These are phyloP conservation scores for Exsudoporus frostii DNA, from an alignment of 768 basidiomycete species.

Conservation along the genomic window DNA sequence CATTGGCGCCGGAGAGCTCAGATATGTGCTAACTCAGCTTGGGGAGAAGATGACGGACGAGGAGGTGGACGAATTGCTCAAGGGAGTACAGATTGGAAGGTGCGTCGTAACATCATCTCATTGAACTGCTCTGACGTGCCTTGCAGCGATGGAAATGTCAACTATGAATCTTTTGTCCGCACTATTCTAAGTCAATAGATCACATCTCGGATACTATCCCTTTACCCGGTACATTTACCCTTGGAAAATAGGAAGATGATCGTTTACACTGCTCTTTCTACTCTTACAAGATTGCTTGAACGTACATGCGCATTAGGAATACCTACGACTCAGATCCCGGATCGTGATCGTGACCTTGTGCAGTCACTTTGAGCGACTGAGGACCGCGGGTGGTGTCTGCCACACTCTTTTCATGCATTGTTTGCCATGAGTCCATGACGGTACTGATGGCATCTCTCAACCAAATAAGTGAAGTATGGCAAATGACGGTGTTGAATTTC, in stretches of 20 bases:
- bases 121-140: background rate
- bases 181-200: conserved; percentile 84
- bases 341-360: background rate
- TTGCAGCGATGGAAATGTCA: conserved; percentile 89
- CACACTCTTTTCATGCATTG: background rate
- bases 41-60: conserved; percentile 99
- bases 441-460: background rate
- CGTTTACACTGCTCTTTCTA: background rate
- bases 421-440: no score
- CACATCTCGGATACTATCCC: background rate
- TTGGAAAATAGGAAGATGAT: background rate
- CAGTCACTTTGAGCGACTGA: background rate
- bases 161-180: conserved; percentile 96
- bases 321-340: background rate
- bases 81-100: conserved; percentile 90
- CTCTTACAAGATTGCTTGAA: background rate
- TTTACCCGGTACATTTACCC: background rate
- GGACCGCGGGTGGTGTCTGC: background rate
- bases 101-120: conserved; percentile 41
- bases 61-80: conserved; percentile 96
- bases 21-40: conserved; percentile 90
- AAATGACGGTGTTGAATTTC: background rate
- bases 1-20: conserved; percentile 61
- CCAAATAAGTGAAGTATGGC: background rate
- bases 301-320: background rate